Base-by-base conservation (phyloP, 805 yeast species). In the Priceomyces carsonii region DNA sequence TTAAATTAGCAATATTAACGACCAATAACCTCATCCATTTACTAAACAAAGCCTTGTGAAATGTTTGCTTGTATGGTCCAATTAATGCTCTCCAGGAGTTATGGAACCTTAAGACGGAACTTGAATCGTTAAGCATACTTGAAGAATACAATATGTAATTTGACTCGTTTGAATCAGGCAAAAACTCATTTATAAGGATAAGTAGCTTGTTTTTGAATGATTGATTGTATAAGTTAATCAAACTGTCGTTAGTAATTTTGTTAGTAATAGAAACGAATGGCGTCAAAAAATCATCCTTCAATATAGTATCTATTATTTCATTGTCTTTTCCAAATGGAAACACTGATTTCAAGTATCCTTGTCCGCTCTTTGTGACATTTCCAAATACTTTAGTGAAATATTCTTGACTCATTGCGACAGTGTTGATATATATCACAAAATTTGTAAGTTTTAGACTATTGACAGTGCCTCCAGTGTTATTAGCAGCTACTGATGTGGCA, bases 341-440 rank as follows among this genome's bases (percentile, higher is more conserved):
- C 25, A 42, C 42, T 33, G 43, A 43, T 17, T 42, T 43, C 29
- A 66, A 46, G 34, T 50, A 49, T 7, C 45, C 40, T 3, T 47
- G 50, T 15, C 46, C 45, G 26, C 54, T 50, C 26, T 45, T 49
- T 3, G 52, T 51, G 24, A 76, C 43, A 30, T 75, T 73, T n/a
- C 56, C 61, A 7, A 80, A 45, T 24, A 86, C 59, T 38, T 75
- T 77, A 8, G 61, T 55, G 21, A 85, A 66, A 50, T 86, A 85
- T 6, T 65, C 69, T 15, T 75, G 71, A 16, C 85, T 80, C 27
- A 81, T 61, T 8, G 82, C 78, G 4, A 89, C 66, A 1, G 95
- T 81, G 58, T 91, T 90, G 40, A 89, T 63, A 39, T 82, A 76
- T 1, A 85, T 63, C 26, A 88, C 61, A 51, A 79, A 89, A 10